Conservation (phyloP, 305 asterid genomes). For the Fraxinus velutina region DNA sequence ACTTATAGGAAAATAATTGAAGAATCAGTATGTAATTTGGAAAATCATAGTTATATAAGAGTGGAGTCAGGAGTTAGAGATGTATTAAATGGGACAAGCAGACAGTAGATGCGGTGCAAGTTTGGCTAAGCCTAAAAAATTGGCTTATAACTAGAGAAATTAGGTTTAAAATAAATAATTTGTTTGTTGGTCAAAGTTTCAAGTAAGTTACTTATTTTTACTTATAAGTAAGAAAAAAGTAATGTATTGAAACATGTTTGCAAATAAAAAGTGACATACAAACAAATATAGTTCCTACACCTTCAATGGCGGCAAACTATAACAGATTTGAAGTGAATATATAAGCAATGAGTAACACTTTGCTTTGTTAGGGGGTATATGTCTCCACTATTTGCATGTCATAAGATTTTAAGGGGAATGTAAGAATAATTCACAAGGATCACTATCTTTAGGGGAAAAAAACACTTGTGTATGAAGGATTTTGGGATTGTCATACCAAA, state of each 20-base stretch:
- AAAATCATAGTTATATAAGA: neutral
- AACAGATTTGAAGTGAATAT: neutral
- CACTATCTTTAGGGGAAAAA: neutral
- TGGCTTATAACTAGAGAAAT: neutral
- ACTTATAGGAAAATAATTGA: neutral
- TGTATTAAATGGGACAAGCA: neutral
- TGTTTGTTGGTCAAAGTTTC: neutral
- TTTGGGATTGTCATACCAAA: constrained; percentile 46
- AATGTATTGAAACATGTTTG: neutral
- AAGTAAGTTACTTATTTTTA: neutral
- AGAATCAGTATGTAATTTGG: neutral
- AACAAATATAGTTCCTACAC: neutral
- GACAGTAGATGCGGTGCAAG: neutral
- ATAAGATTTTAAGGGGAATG: neutral
- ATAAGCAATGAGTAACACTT: neutral
- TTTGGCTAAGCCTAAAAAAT: neutral
- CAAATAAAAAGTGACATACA: neutral
- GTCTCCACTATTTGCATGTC: neutral
- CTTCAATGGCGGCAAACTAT: neutral
- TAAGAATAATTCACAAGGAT: neutral
- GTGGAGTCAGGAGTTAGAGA: neutral
- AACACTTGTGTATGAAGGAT: neutral
- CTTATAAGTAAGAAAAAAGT: neutral
- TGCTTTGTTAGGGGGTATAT: neutral
- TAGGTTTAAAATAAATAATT: neutral